Base-by-base conservation (phyloP, 352 stramenopile genomes). In the Globisporangium megalacanthum region DNA sequence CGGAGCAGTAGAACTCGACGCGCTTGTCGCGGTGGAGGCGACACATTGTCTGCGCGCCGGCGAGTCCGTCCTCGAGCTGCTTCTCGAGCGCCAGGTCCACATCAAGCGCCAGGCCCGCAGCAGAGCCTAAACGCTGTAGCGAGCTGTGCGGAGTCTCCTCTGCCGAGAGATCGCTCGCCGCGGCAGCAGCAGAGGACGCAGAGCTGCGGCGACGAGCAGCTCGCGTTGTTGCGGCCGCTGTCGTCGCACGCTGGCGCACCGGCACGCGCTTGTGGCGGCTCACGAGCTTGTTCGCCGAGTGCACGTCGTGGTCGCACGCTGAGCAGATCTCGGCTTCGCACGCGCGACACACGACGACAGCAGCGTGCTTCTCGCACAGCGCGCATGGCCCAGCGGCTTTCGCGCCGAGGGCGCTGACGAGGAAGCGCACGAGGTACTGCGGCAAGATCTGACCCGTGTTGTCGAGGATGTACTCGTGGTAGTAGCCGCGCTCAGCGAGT, bases 221-320 rank as follows among this genome's bases (percentile, higher is more conserved):
- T n/a, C 56, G 56, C 13, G 19, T 45, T 4, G 47, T 41, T 14
- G 33, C 20, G 15, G 22, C 7, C n/a, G 6, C 48, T 20, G 14
- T 61, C 52, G 36, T 56, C 17, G 54, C 60, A 17, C 48, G 54
- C 22, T 45, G 29, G 0, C 41, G 41, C n/a, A 83, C 49, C 11
- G 75, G 64, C 10, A 64, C 70, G 22, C 81, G 75, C 52, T 78
- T 83, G 56, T 94, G 83, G 11, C 82, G 75, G 37, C 79, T 72
- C 17, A 86, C 81, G 41, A 94, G 70, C 37, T 91, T 94, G 67
- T 94, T 94, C 5, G 83, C 79, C 13, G 77, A 89, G 59, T 94
- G 81, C 7, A 90, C 72, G 58, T 87, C 60, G 25, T 86, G 56
- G 58, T 93, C 83, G 48, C 83, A 94, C 20, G 64, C 52, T 2